Conservation (phyloP, 2,329 filamentous ascomycete species). For the Aspergillus brunneoviolaceus region DNA sequence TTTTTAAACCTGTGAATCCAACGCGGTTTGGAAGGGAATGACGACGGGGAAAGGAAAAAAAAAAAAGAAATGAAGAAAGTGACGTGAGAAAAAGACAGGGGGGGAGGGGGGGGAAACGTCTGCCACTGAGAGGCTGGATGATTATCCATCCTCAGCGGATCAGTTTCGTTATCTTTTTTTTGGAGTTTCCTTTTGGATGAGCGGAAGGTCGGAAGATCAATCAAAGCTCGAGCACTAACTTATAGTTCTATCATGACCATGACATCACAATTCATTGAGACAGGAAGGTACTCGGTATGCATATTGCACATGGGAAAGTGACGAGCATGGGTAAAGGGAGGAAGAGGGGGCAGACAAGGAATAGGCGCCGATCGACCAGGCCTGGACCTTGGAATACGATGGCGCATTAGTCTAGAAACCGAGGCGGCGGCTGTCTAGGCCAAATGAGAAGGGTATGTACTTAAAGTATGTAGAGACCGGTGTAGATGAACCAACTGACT, state of each 20-base stretch:
- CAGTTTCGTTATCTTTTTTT: too few species aligned
- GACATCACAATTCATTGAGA: slow-evolving; percentile 1
- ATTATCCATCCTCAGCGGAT: too few species aligned
- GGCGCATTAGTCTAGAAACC: slow-evolving; percentile 1
- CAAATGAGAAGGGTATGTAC: neutral
- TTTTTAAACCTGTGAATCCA: too few species aligned
- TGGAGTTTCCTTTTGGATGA: neutral
- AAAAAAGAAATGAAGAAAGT: neutral
- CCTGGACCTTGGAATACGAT: slow-evolving; percentile 13
- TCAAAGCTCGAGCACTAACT: neutral
- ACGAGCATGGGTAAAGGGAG: neutral
- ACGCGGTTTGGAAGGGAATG: too few species aligned
- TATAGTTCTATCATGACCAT: neutral
- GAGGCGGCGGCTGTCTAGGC: neutral
- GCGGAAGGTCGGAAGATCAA: neutral
- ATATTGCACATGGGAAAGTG: neutral
- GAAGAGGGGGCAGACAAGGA: neutral
- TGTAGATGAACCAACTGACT: neutral
- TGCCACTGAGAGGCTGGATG: too few species aligned
- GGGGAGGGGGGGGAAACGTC: neutral
- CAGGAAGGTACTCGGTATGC: neutral
- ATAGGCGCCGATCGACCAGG: slow-evolving; percentile 9
- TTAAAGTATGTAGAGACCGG: neutral
- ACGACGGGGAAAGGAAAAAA: too few species aligned
- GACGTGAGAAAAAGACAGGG: neutral